Base-by-base conservation (phyloP, 345 rosid species). In the Zanthoxylum bungeanum region DNA sequence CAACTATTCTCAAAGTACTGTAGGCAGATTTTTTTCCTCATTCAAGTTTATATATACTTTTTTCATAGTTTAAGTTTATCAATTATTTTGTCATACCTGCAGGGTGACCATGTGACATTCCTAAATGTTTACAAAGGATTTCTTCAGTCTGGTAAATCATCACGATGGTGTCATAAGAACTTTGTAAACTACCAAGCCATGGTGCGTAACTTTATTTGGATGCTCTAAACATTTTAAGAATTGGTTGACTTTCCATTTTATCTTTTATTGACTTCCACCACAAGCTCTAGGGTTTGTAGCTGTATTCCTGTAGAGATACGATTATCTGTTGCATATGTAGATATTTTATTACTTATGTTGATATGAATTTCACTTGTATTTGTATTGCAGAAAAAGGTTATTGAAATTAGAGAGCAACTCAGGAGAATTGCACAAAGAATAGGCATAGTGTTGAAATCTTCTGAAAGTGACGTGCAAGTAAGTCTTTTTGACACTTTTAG, bases 91-190 rank as follows among this genome's bases (percentile, higher is more conserved):
- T 66, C 46, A 7, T 75, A 14, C 57, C 70, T 83, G 76, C 89
- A 94, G 98, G 98, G 98, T 25, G 98, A 94, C 76, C 92, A 90
- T 81, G 89, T 94, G 56, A 86, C 98, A 21, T 94, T 90, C 82
- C 80, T 94, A 40, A 94, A 94, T 78, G 83, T 94, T 69, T 92
- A 89, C 87, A 86, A 87, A 81, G 98, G 97, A 76, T 94, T 87
- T 80, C 88, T 90, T n/a, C 87, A 86, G 71, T 92, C 98, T 51
- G 85, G 93, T 61, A 88, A 85, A 82, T 87, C 98, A 60, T 79
- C 91, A 5, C 86, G 86, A 56, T 94, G 98, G 98, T 92, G 97
- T 71, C 80, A 85, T 68, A 89, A 79, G 82, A 94, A 94, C 80
- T 92, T 80, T 31, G 72, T 94, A 63, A 92, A 94, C 84, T 86